Base-by-base conservation (phyloP, 1,139 yeast genomes). In the Pichia sp. region DNA sequence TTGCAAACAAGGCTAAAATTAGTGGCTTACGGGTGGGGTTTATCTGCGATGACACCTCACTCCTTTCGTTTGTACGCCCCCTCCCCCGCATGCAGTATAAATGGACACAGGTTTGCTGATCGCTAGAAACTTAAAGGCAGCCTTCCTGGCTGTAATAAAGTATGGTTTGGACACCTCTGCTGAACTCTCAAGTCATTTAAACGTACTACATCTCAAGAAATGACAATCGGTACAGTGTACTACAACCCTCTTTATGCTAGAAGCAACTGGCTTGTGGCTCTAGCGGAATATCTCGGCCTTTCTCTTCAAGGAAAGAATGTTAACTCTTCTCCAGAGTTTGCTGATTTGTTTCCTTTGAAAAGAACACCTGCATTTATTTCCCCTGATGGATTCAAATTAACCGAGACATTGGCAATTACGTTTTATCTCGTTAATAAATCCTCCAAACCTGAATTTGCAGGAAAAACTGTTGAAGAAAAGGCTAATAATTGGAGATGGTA, bases 301-400 rank as follows among this genome's bases (percentile, higher is more conserved):
- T 80, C 77, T 55, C 67, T 75, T 61, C 68, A 70, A 55, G 54
- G 74, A 44, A 60, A 68, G 50, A 71, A 68, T 53, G 61, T 64
- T 48, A 21, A 40, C 12, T 22, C 40, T 9, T 21, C 25, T 21
- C 39, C 36, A 13, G 40, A 47, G 13, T 44, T 37, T 41, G 13
- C 30, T 6, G 30, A 43, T 28, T 26, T 46, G 3, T 68, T 68
- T 62, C 70, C 71, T 47, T 54, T 67, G 60, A 65, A 57, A 53
- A 70, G 59, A 55, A 55, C 56, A 22, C 71, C 72, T 48, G 62
- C 70, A 43, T 67, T 67, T 49, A 54, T 59, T 46, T 68, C 65
- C 22, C 60, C 65, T 23, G 47, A 53, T 19, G 62, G 65, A 25
- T 57, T 58, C 52, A 55, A 62, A 45, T 57, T 66, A 54, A 60